Percentiles rank a stretch among this genome's conserved stretches.
These are phyloP conservation scores for Lachancea sp. DNA, from an alignment of 805 yeast species.

Conservation along the genomic window DNA sequence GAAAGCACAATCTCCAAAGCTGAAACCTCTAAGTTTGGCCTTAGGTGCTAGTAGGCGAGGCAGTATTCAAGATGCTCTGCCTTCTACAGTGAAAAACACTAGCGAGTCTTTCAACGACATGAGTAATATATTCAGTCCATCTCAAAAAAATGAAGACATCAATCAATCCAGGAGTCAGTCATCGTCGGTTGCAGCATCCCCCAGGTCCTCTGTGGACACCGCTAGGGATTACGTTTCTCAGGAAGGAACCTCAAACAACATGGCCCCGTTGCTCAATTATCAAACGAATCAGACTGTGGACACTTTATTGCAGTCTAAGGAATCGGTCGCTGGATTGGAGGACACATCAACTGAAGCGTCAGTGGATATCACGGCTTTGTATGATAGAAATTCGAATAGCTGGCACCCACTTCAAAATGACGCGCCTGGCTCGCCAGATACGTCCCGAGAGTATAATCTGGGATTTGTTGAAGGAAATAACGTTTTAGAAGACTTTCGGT, in stretches of 20 bases:
- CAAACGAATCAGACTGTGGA: constrained; percentile 17
- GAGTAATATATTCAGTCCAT: constrained; percentile 18
- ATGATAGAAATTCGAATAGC: constrained; percentile 22
- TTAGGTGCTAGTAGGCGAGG: constrained; percentile 8
- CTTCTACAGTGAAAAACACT: constrained; percentile 27
- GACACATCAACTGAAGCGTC: constrained; percentile 26
- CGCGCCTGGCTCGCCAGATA: constrained; percentile 12
- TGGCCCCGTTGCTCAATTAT: constrained; percentile 28
- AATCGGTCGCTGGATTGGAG: constrained; percentile 20
- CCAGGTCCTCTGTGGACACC: constrained; percentile 21
- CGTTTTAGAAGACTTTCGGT: constrained; percentile 23
- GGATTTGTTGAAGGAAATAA: constrained; percentile 17
- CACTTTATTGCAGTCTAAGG: constrained; percentile 26
- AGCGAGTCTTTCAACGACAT: constrained; percentile 23
- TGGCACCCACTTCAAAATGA: constrained; percentile 26
- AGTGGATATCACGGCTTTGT: constrained; percentile 36
- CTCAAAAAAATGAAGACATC: constrained; percentile 6
- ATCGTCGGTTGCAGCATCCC: constrained; percentile 15
- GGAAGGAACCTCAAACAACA: constrained; percentile 10
- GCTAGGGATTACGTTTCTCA: constrained; percentile 7
- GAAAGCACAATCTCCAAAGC: constrained; percentile 26
- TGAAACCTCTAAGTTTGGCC: constrained; percentile 17
- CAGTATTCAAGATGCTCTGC: constrained; percentile 21
- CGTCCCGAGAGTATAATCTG: constrained; percentile 15
- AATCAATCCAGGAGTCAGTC: constrained; percentile 7